Conservation (phyloP, 352 stramenopile species). For the Peronospora farinosa region DNA sequence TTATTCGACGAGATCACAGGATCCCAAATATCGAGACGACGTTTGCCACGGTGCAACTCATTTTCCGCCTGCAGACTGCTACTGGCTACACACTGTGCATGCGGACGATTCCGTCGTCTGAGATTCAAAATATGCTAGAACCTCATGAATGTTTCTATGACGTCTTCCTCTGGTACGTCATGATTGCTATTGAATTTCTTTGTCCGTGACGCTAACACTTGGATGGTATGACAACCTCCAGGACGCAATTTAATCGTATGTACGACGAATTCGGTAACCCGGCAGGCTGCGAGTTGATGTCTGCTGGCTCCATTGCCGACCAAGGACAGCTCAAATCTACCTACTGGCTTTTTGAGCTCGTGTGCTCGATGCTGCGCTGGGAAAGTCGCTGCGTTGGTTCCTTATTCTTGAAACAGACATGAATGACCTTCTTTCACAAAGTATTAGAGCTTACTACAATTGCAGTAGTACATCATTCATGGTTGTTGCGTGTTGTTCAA, state of each 20-base stretch:
- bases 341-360: constrained; percentile 45
- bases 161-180: constrained; percentile 49
- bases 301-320: constrained; percentile 42
- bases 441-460: constrained; percentile 22
- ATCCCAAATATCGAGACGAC: constrained; percentile 42
- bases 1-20: constrained; percentile 51
- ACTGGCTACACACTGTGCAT: constrained; percentile 56
- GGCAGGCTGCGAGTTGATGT: constrained; percentile 19
- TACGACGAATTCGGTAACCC: constrained; percentile 34
- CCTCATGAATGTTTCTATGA: constrained; percentile 57
- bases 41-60: constrained; percentile 48
- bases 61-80: constrained; percentile 61
- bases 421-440: constrained; percentile 1
- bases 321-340: constrained; percentile 34
- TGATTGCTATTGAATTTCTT: neutral
- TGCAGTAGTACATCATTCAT: constrained; percentile 25
- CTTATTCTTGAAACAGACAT: constrained; percentile 42
- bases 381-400: constrained; percentile 45
- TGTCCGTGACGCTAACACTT: neutral
- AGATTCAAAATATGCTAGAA: constrained; percentile 39
- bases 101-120: constrained; percentile 51
- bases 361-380: constrained; percentile 59
- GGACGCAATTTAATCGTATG: constrained; percentile 54
- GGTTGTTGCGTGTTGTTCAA: constrained; percentile 4
- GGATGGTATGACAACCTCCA: constrained; percentile 18